These are phyloP conservation scores for Basipetospora chlamydospora DNA, from an alignment of 2,329 filamentous ascomycete genomes.

Conservation along the genomic window DNA sequence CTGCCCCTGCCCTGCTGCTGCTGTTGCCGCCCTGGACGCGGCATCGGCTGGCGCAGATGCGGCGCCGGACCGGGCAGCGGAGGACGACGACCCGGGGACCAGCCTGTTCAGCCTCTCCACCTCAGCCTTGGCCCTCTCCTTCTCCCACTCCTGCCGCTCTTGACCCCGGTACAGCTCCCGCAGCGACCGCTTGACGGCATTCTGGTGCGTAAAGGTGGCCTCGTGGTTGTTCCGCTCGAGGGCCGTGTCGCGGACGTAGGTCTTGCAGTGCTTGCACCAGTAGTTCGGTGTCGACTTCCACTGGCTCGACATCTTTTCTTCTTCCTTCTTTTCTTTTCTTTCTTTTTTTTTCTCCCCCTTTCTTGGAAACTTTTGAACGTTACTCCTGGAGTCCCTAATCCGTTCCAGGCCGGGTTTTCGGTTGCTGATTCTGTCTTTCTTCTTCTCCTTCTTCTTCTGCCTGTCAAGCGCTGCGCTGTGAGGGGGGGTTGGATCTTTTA, in stretches of 20 bases:
- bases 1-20: slow-evolving; percentile 5
- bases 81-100: slow-evolving; percentile 32
- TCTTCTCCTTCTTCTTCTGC: no score
- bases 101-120: slow-evolving; percentile 74
- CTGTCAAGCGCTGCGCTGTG: no score
- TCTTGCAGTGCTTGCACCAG: slow-evolving; percentile 95
- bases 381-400: no score
- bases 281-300: slow-evolving; percentile 97
- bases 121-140: slow-evolving; percentile 69
- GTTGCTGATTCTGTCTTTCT: no score
- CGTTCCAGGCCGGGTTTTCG: no score
- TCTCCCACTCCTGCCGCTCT: slow-evolving; percentile 67
- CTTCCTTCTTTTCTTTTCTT: no score
- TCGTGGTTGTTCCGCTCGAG: slow-evolving; percentile 85
- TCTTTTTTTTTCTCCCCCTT: no score
- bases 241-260: slow-evolving; percentile 81
- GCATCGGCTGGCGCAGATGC: no score
- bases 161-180: slow-evolving; percentile 77
- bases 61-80: slow-evolving; percentile 6
- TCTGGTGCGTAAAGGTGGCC: slow-evolving; percentile 70
- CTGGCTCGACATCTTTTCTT: slow-evolving; percentile 88
- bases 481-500: no score
- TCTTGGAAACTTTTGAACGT: no score
- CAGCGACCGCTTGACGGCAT: slow-evolving; percentile 74
- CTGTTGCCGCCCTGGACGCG: no score